Conservation (phyloP, 306 rosid genomes). For the Prunus padus region DNA sequence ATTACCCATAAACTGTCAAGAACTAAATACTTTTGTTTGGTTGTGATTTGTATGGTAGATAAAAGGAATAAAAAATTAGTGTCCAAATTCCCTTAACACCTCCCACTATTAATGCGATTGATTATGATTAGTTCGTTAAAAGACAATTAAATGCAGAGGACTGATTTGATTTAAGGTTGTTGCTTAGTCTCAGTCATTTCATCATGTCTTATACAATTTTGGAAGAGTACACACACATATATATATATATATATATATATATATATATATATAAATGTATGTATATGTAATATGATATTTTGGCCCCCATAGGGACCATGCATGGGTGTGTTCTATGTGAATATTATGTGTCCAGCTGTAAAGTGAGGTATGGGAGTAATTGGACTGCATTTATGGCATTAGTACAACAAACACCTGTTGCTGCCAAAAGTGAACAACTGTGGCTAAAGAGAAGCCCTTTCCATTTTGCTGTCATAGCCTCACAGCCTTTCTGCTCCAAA, state of each 20-base stretch:
- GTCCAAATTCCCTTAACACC: not conserved
- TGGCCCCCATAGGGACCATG: not conserved
- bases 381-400: constrained; percentile 5
- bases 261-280: not conserved
- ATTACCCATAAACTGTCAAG: no score
- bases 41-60: no score
- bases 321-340: constrained; percentile 11
- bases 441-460: not conserved
- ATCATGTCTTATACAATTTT: not conserved
- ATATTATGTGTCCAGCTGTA: constrained; percentile 32
- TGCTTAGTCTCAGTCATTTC: constrained; percentile 3
- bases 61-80: not conserved
- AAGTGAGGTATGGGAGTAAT: constrained; percentile 6
- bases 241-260: not conserved
- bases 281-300: not conserved
- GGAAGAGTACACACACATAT: not conserved
- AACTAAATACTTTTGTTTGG: no score
- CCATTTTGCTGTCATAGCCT: not conserved
- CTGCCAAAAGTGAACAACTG: constrained; percentile 7
- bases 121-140: not conserved
- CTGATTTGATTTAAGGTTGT: constrained; percentile 2
- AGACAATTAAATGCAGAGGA: not conserved
- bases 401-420: constrained; percentile 3
- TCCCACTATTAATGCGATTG: not conserved
- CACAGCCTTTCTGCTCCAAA: not conserved